Evolutionary conservation across 2,329 filamentous ascomycete species (phyloP).

Genomic region (Gaeumannomyces sp.): DNA sequence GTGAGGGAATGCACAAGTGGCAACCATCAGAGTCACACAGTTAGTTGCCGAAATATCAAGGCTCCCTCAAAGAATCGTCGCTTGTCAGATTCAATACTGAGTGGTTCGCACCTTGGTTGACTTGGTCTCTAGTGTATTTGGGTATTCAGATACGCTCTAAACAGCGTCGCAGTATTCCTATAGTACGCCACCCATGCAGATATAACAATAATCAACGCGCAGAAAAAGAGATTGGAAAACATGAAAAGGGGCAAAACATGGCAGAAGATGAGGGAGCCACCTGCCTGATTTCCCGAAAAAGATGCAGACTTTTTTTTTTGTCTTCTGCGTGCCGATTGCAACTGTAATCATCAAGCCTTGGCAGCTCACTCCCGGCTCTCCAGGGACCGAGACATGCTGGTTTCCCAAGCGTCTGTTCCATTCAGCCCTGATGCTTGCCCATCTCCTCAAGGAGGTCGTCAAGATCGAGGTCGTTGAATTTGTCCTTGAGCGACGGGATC

Average conservation of each 20-base stretch:
- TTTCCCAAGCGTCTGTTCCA: background rate
- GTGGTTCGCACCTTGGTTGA: background rate
- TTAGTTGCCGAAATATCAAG: too few species aligned
- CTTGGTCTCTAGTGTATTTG: background rate
- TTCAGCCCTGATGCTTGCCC: conserved; percentile 59
- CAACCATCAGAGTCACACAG: too few species aligned
- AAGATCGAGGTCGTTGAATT: conserved; percentile 84
- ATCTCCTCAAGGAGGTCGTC: conserved; percentile 87
- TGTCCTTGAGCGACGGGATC: conserved; percentile 81
- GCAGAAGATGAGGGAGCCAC: background rate
- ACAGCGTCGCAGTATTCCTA: background rate
- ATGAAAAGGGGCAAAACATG: background rate
- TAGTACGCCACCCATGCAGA: conserved; percentile 11
- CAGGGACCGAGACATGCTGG: too few species aligned
- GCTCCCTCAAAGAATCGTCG: too few species aligned
- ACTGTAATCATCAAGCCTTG: background rate
- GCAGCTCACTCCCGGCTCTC: background rate
- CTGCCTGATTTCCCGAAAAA: background rate
- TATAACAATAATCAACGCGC: background rate
- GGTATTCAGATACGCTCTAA: background rate
- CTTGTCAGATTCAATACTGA: too few species aligned
- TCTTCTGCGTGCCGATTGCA: background rate
- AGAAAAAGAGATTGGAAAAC: conserved; percentile 7
- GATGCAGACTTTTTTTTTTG: conserved; percentile 5
- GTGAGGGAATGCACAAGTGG: too few species aligned